These are phyloP conservation scores for Ustilago hordei DNA, from an alignment of 1,284 basidiomycete genomes.

Conservation along the genomic window DNA sequence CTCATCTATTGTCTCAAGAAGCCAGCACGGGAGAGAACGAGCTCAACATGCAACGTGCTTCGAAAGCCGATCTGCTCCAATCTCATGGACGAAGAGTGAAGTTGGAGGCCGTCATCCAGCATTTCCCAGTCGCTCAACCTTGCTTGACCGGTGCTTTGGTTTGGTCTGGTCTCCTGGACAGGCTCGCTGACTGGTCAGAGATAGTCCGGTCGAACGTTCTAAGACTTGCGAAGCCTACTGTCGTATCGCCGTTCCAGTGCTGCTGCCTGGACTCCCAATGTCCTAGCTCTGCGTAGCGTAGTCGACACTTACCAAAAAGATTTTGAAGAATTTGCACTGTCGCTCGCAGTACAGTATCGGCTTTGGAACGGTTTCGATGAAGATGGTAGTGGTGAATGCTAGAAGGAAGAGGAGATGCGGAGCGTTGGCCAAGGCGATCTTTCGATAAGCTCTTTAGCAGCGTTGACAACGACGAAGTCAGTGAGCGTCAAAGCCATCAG, in stretches of 20 bases:
- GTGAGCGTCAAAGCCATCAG: slow-evolving; percentile 2
- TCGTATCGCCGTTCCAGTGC: not conserved
- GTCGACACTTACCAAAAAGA: not conserved
- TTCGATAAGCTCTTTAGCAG: slow-evolving; percentile 3
- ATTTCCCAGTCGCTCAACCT: not conserved
- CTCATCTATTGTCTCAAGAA: not conserved
- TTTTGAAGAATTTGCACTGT: not conserved
- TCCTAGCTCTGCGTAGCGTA: not conserved
- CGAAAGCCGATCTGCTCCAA: slow-evolving; percentile 10
- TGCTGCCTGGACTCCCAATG: not conserved
- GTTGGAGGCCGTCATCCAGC: slow-evolving; percentile 1
- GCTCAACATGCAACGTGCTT: slow-evolving; percentile 4
- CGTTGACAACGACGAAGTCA: not conserved
- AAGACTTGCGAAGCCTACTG: not conserved
- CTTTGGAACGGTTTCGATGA: not conserved
- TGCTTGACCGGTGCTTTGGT: not conserved
- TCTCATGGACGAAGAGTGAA: not conserved
- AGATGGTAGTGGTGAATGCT: not conserved
- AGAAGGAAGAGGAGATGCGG: not conserved
- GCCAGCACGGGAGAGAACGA: not conserved
- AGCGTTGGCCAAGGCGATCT: not conserved
- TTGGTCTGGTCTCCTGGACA: not conserved
- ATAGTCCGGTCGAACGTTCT: not conserved
- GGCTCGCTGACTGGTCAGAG: slow-evolving; percentile 8
- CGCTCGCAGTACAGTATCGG: not conserved